Conservation (phyloP, 176 grass and related monocot genomes). For the Dendrocalamus sinicus region DNA sequence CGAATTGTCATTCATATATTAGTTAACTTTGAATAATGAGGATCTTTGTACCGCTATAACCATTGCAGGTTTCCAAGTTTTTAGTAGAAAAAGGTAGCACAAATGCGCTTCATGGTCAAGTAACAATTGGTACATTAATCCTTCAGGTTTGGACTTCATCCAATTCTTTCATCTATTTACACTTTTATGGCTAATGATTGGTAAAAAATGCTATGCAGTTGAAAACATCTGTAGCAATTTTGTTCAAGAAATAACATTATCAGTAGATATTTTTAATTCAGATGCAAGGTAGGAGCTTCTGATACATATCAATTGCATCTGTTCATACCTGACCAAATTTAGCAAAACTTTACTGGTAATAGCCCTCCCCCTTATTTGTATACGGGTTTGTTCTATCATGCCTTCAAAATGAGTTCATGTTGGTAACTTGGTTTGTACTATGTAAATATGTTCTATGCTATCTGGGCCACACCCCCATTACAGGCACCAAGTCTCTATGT, state of each 20-base stretch:
- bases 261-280: conserved; percentile 15
- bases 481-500: not conserved
- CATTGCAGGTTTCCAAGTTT: conserved; percentile 90
- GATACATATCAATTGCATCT: not conserved
- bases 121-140: conserved; percentile 91
- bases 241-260: conserved; percentile 19
- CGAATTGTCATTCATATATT: not conserved
- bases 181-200: not conserved
- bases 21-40: conserved; percentile 14
- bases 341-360: conserved; percentile 14
- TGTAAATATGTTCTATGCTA: not conserved
- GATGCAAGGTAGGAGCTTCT: conserved; percentile 6
- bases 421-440: conserved; percentile 11
- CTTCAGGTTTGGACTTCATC: conserved; percentile 67
- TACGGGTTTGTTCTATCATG: conserved; percentile 18
- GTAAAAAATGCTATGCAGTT: not conserved
- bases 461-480: not conserved
- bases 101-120: conserved; percentile 96
- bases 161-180: conserved; percentile 26
- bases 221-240: not conserved
- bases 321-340: not conserved
- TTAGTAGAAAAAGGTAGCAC: conserved; percentile 84
- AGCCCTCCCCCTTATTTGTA: conserved; percentile 18
- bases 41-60: conserved; percentile 31
- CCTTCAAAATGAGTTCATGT: not conserved